Evolutionary conservation across 2,329 filamentous ascomycete genomes (phyloP), one percentile per base, ranked within the genome.

Genomic region (Pestalotiopsis sp.): DNA sequence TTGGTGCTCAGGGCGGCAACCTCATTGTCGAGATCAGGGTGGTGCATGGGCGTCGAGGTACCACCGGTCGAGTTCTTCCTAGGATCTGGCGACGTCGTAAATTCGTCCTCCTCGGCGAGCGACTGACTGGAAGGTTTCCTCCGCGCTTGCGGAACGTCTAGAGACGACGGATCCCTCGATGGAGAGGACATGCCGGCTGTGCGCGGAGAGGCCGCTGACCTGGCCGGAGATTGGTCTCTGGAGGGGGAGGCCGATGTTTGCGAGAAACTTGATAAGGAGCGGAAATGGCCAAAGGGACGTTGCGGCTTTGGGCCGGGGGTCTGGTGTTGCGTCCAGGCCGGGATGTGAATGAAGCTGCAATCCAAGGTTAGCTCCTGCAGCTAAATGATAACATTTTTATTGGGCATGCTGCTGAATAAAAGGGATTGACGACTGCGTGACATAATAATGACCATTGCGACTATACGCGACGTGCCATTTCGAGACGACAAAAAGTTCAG

Each of bases 1-100:
- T 99, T 99, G 63, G 94, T 95, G 81, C 94, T 98, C 39, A 99
- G 85, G 6, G 93, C 90, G 7, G 95, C 93, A 36, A 99, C 93
- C 81, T 98, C 96, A 68, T 88, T 84, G 72, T 86, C 86, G 25
- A 90, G 81, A 68, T 89, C 88, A 4, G 87, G 86, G 70, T 89
- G 86, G 59, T 83, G 85, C 6, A 76, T 75, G 1, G 81, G 78
- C 58, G 75, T 79, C 56, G 75, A 69, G 69, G 77, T 70, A 49
- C 75, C 72, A 63, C 77, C 78, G 6, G 82, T 79, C 9, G 86
- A 82, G 66, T 84, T 86, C 74, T 82, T 88, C 72, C 89, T 83
- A 14, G 89, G 89, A 74, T 91, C 89, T 52, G 91, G 91, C 65
- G 93, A 82, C 1, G 91, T 93, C 77, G 89, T 92, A 81, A 93